Percentiles rank a stretch among this genome's conserved stretches.
Evolutionary conservation across 768 basidiomycete genomes (phyloP).

Genomic region (Obba rivulosa): DNA sequence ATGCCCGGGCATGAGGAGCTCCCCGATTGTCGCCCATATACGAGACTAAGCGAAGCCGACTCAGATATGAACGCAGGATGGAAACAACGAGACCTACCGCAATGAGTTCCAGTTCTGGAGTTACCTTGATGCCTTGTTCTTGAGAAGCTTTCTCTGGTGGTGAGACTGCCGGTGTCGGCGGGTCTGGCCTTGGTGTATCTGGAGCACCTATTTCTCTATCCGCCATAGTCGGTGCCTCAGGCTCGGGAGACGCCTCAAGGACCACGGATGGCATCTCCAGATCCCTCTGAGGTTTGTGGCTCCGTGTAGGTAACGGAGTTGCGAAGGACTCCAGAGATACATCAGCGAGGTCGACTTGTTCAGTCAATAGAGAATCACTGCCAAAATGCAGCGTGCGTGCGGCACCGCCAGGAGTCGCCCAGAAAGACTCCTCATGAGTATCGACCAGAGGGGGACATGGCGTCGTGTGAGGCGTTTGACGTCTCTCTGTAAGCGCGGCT

Average conservation of each 20-base stretch:
- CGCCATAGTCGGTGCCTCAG: background rate
- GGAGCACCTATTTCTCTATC: background rate
- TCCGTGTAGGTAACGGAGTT: constrained; percentile 29
- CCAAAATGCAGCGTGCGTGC: constrained; percentile 59
- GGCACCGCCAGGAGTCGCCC: constrained; percentile 52
- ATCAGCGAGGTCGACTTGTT: constrained; percentile 51
- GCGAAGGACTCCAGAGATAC: constrained; percentile 33
- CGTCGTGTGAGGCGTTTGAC: constrained; percentile 16
- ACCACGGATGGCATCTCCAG: background rate
- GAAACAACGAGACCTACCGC: constrained; percentile 38
- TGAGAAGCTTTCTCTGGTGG: background rate
- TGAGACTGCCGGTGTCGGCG: constrained; percentile 8
- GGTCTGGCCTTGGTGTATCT: constrained; percentile 3
- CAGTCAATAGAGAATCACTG: constrained; percentile 57
- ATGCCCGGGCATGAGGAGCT: constrained; percentile 56
- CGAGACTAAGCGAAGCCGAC: constrained; percentile 39
- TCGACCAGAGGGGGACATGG: constrained; percentile 18
- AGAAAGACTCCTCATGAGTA: constrained; percentile 53
- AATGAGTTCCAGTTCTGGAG: constrained; percentile 58
- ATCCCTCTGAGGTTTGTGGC: background rate
- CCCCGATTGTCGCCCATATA: constrained; percentile 64
- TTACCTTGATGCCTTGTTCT: constrained; percentile 44
- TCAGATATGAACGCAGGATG: no score
- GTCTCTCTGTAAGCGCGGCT: constrained; percentile 3
- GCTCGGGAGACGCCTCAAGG: background rate